These are phyloP conservation scores for Heliophila coronopifolia DNA, from an alignment of 441 rosid genomes.

Conservation along the genomic window DNA sequence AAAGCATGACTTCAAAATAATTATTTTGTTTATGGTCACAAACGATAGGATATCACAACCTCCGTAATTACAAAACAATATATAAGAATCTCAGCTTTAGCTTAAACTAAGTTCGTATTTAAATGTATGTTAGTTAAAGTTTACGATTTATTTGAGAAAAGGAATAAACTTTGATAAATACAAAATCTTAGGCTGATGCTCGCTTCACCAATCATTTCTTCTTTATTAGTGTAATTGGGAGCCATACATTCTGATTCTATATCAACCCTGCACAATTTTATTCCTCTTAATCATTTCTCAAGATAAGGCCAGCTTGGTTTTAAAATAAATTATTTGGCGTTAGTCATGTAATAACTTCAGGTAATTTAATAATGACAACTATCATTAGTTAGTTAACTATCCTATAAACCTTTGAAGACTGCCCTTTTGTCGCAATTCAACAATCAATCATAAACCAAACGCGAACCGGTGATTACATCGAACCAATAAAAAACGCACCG, in stretches of 20 bases:
- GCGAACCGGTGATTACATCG: conserved; percentile 7
- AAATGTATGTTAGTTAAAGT: conserved; percentile 38
- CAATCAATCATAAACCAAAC: conserved; percentile 11
- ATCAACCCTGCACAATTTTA: conserved; percentile 49
- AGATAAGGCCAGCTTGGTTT: too few species aligned
- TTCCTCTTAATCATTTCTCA: conserved; percentile 2
- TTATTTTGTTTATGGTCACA: too few species aligned
- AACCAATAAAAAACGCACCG: conserved; percentile 9
- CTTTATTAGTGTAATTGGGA: conserved; percentile 53
- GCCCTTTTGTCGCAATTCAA: background rate
- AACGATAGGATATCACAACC: too few species aligned
- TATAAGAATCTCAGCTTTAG: background rate
- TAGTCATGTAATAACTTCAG: conserved; percentile 8
- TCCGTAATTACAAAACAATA: background rate
- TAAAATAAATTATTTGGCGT: too few species aligned
- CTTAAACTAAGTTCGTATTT: background rate
- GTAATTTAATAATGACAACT: conserved; percentile 13
- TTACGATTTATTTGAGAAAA: conserved; percentile 29
- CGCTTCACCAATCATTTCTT: conserved; percentile 36
- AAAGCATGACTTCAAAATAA: too few species aligned
- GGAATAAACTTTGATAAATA: conserved; percentile 31
- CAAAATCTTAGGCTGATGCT: conserved; percentile 34
- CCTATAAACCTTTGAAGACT: too few species aligned
- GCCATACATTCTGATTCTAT: conserved; percentile 74
- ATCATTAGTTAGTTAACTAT: background rate